Evolutionary conservation across 371 early-diverging fungal genomes (phyloP).

Genomic region (Rhizopus microsporus): DNA sequence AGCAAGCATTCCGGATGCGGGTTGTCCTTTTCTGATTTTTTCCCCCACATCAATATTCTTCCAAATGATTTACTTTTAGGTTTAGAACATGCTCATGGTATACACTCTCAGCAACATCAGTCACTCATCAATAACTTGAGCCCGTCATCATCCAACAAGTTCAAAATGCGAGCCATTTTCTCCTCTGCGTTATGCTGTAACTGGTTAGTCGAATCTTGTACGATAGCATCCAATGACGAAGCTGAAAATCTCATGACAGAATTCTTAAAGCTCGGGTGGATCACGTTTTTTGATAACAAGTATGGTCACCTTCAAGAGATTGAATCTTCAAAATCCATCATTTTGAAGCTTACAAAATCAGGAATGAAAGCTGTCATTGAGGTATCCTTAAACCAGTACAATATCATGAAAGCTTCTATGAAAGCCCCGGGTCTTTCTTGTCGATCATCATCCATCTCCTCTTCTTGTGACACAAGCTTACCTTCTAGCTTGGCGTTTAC

Average conservation of each 20-base stretch:
- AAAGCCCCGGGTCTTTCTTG: neutral
- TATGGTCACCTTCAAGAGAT: constrained; percentile 11
- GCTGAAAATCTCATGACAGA: constrained; percentile 48
- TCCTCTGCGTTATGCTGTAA: constrained; percentile 30
- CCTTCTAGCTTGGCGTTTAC: neutral
- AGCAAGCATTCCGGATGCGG: neutral
- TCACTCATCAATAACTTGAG: constrained; percentile 25
- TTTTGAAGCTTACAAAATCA: constrained; percentile 14
- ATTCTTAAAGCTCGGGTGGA: constrained; percentile 51
- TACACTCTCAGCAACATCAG: constrained; percentile 29
- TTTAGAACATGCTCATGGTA: constrained; percentile 7
- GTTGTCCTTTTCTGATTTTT: constrained; percentile 8
- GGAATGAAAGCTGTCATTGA: constrained; percentile 22
- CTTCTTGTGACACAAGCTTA: neutral
- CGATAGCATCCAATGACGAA: constrained; percentile 56
- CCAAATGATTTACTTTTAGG: constrained; percentile 15
- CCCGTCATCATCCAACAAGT: constrained; percentile 12
- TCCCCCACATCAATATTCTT: constrained; percentile 8
- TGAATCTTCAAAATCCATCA: constrained; percentile 17
- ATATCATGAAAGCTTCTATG: neutral
- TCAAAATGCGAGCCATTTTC: constrained; percentile 29
- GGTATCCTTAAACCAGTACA: constrained; percentile 15
- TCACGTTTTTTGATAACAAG: constrained; percentile 42
- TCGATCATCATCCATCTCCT: neutral
- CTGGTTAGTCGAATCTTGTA: constrained; percentile 55